Percentiles rank a stretch among this genome's conserved stretches.
Conservation (phyloP, 345 rosid species). For the Linum tenue region DNA sequence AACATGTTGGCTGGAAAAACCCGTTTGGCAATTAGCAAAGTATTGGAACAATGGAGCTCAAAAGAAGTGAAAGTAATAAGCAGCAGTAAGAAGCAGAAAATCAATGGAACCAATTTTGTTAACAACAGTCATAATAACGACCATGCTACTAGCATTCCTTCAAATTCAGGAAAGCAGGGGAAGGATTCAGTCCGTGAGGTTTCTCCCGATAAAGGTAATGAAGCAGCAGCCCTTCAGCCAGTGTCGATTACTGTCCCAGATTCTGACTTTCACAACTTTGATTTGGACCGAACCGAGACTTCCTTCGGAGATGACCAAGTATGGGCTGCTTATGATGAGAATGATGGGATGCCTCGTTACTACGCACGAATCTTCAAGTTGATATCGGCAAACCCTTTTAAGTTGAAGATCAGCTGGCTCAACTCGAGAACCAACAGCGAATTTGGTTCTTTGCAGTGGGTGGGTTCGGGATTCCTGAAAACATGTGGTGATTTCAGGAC, state of each 20-base stretch:
- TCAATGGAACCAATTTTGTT: conserved; percentile 14
- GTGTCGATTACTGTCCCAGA: conserved; percentile 66
- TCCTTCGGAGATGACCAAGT: conserved; percentile 71
- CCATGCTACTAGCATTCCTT: not conserved
- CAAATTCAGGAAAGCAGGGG: conserved; percentile 10
- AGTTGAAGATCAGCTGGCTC: conserved; percentile 88
- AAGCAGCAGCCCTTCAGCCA: conserved; percentile 20
- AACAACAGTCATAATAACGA: conserved; percentile 12
- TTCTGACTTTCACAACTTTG: conserved; percentile 89
- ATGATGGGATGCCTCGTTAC: conserved; percentile 94
- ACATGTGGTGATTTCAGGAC: conserved; percentile 79
- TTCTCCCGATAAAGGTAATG: conserved; percentile 15
- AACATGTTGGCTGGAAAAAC: conserved; percentile 50
- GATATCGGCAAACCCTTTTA: conserved; percentile 64
- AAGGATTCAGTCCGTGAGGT: conserved; percentile 15
- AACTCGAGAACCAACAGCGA: conserved; percentile 62
- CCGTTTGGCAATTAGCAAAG: conserved; percentile 26
- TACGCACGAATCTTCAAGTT: conserved; percentile 90
- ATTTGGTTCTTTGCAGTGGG: conserved; percentile 58
- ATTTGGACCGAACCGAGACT: conserved; percentile 59
- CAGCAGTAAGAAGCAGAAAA: conserved; percentile 27
- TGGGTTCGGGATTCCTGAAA: conserved; percentile 70
- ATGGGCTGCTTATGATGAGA: conserved; percentile 95
- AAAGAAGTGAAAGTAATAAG: conserved; percentile 16
- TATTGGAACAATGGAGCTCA: conserved; percentile 36